Conservation (phyloP, 2,329 filamentous ascomycete species). For the Fusarium sp. region DNA sequence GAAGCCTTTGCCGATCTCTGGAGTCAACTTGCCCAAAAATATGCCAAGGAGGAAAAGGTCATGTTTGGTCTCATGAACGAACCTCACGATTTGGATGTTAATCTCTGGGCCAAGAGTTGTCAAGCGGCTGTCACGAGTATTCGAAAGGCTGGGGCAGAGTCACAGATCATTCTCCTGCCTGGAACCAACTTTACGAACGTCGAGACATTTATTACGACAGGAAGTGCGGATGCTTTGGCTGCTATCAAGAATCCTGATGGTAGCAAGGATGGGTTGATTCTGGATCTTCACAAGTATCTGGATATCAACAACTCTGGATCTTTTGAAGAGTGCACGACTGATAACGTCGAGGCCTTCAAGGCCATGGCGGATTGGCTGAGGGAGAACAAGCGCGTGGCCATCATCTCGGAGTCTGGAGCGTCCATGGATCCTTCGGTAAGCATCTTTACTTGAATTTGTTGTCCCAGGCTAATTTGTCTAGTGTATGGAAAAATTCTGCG, state of each 20-base stretch:
- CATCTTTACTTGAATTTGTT: not conserved
- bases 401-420: constrained; percentile 66
- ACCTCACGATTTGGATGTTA: constrained; percentile 70
- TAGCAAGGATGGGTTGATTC: constrained; percentile 64
- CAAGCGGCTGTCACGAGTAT: constrained; percentile 75
- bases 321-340: constrained; percentile 62
- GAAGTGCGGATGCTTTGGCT: constrained; percentile 63
- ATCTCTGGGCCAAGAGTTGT: constrained; percentile 68
- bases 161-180: constrained; percentile 70
- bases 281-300: constrained; percentile 73
- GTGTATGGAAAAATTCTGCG: constrained; percentile 59
- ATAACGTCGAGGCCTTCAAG: constrained; percentile 63
- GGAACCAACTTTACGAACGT: constrained; percentile 70
- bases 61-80: constrained; percentile 79
- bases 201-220: constrained; percentile 59
- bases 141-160: constrained; percentile 71
- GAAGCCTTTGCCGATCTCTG: constrained; percentile 70
- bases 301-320: constrained; percentile 69
- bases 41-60: constrained; percentile 63
- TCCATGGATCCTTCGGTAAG: constrained; percentile 55
- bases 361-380: constrained; percentile 61
- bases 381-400: constrained; percentile 58
- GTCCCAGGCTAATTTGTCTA: constrained; percentile 31
- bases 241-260: constrained; percentile 70
- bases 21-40: constrained; percentile 68